These are phyloP conservation scores for Nannizzia gypsea DNA, from an alignment of 2,329 filamentous ascomycete species.

Conservation along the genomic window DNA sequence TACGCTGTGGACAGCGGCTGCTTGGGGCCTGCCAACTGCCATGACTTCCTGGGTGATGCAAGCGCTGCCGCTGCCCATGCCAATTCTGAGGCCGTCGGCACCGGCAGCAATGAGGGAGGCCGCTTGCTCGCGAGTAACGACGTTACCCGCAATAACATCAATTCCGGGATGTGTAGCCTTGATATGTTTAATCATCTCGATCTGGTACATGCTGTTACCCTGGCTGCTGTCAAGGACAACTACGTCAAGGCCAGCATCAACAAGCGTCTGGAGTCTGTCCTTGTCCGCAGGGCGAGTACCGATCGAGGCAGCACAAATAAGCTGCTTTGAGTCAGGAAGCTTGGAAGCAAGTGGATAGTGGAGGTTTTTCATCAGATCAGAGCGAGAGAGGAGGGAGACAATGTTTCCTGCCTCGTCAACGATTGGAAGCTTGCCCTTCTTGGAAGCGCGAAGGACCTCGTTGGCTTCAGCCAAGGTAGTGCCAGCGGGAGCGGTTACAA, in stretches of 20 bases:
- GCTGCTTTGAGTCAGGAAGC: slow-evolving; percentile 91
- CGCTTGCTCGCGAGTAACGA: slow-evolving; percentile 94
- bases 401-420: slow-evolving; percentile 74
- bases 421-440: slow-evolving; percentile 96
- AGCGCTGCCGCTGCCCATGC: slow-evolving; percentile 95
- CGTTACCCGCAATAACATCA: slow-evolving; percentile 96
- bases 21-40: slow-evolving; percentile 94
- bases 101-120: slow-evolving; percentile 84
- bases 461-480: slow-evolving; percentile 83
- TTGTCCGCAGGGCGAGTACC: slow-evolving; percentile 93
- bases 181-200: slow-evolving; percentile 95
- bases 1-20: slow-evolving; percentile 82
- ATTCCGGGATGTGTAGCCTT: slow-evolving; percentile 75
- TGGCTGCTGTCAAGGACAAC: slow-evolving; percentile 93
- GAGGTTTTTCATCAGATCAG: slow-evolving; percentile 96
- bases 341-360: slow-evolving; percentile 95
- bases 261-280: slow-evolving; percentile 68
- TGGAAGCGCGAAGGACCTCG: slow-evolving; percentile 81
- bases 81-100: slow-evolving; percentile 91
- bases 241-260: slow-evolving; percentile 89
- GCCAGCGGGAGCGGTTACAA: slow-evolving; percentile 74
- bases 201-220: slow-evolving; percentile 97
- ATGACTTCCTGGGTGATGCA: slow-evolving; percentile 99
- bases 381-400: slow-evolving; percentile 82
- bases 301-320: slow-evolving; percentile 88